phyloP scores from a whole-genome alignment of 2,329 filamentous ascomycete species.

The Talaromyces sp. region DNA sequence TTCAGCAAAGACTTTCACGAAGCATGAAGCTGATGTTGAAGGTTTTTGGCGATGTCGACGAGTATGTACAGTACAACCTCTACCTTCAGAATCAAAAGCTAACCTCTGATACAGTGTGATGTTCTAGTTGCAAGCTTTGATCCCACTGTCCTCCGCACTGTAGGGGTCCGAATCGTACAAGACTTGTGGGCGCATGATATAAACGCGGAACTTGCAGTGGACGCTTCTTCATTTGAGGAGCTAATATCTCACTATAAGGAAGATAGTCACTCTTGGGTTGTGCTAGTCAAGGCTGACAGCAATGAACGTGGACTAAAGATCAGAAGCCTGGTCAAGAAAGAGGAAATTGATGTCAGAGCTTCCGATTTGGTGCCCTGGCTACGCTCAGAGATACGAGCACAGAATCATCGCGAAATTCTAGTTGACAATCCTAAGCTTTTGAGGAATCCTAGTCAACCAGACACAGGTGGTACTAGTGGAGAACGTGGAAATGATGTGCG shows the following conservation, averaged over 20 bases:
- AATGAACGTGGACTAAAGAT: slow-evolving; percentile 65
- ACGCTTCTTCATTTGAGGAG: slow-evolving; percentile 75
- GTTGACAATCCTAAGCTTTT: slow-evolving; percentile 44
- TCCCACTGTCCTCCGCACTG: slow-evolving; percentile 66
- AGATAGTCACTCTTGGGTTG: slow-evolving; percentile 79
- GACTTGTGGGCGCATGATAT: slow-evolving; percentile 79
- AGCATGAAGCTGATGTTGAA: slow-evolving; percentile 64
- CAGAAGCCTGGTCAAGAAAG: slow-evolving; percentile 71
- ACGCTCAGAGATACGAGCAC: slow-evolving; percentile 74
- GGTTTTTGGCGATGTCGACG: slow-evolving; percentile 60
- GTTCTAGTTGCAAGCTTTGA: slow-evolving; percentile 89
- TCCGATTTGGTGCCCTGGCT: slow-evolving; percentile 76
- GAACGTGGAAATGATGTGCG: slow-evolving; percentile 69
- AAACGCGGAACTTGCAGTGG: slow-evolving; percentile 80
- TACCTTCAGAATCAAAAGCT: slow-evolving; percentile 5
- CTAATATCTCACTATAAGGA: slow-evolving; percentile 64
- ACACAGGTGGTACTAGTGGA: slow-evolving; percentile 28
- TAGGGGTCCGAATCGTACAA: slow-evolving; percentile 72
- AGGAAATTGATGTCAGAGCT: slow-evolving; percentile 73
- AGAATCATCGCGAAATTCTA: slow-evolving; percentile 59
- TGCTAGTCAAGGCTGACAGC: slow-evolving; percentile 72
- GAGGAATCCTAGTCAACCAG: slow-evolving; percentile 41
- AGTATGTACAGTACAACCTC: slow-evolving; percentile 49
- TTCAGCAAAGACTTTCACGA: slow-evolving; percentile 56
- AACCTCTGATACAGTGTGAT: slow-evolving; percentile 61